Conservation (phyloP, 768 basidiomycete species). For the Lactarius pseudohatsudake region DNA sequence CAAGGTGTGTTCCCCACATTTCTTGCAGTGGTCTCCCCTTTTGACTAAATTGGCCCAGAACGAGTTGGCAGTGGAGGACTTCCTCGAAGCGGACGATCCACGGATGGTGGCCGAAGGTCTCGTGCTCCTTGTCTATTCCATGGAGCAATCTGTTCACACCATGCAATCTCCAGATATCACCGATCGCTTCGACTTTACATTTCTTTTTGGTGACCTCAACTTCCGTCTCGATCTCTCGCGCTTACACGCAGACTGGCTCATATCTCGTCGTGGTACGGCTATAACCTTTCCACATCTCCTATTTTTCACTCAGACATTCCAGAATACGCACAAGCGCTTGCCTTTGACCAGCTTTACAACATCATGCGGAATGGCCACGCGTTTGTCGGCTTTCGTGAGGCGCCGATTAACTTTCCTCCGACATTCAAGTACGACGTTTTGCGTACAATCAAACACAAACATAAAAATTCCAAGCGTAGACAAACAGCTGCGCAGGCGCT, state of each 20-base stretch:
- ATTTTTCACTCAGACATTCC: not conserved
- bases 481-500: constrained; percentile 31
- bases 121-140: constrained; percentile 18
- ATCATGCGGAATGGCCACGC: constrained; percentile 69
- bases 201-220: constrained; percentile 89
- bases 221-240: constrained; percentile 88
- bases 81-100: constrained; percentile 62
- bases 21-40: not conserved
- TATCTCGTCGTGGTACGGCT: constrained; percentile 68
- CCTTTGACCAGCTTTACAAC: constrained; percentile 83
- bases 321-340: constrained; percentile 85
- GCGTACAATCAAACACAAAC: constrained; percentile 51
- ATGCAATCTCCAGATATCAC: constrained; percentile 59
- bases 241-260: constrained; percentile 92
- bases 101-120: constrained; percentile 70
- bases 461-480: constrained; percentile 41
- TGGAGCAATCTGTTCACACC: constrained; percentile 15
- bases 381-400: constrained; percentile 81
- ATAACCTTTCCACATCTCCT: not conserved
- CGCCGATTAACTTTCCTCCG: constrained; percentile 79
- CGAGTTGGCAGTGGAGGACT: constrained; percentile 80
- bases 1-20: constrained; percentile 49
- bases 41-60: constrained; percentile 39
- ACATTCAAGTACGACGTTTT: constrained; percentile 93
- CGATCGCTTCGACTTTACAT: constrained; percentile 86